These are phyloP conservation scores for Cerrena zonata DNA, from an alignment of 1,284 basidiomycete genomes.

Conservation along the genomic window DNA sequence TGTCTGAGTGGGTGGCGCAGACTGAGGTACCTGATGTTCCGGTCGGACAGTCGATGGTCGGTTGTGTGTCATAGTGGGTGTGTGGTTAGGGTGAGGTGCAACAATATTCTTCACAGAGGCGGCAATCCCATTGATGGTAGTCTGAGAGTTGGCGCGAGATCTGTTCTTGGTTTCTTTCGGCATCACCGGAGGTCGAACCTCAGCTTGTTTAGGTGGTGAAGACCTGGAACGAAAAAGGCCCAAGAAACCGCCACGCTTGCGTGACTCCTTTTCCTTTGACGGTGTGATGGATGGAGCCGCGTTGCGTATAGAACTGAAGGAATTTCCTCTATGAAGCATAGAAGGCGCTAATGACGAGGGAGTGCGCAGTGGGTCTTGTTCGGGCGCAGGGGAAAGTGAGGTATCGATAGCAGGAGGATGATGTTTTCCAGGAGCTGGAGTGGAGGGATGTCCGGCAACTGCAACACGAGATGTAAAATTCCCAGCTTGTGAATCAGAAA, in stretches of 20 bases:
- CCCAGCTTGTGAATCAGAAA: conserved; percentile 24
- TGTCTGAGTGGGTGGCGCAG: neutral
- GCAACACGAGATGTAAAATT: conserved; percentile 12
- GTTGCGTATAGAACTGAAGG: conserved; percentile 8
- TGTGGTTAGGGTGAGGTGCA: conserved; percentile 13
- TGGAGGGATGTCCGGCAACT: conserved; percentile 17
- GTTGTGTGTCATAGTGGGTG: neutral
- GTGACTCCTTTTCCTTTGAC: conserved; percentile 19
- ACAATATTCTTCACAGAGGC: conserved; percentile 18
- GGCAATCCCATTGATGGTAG: conserved; percentile 17
- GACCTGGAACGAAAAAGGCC: conserved; percentile 35
- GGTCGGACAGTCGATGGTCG: neutral
- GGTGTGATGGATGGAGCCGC: conserved; percentile 12
- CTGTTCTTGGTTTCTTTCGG: conserved; percentile 16
- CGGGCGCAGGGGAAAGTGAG: conserved; percentile 14
- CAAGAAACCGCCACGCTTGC: conserved; percentile 31
- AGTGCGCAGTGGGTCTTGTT: conserved; percentile 24
- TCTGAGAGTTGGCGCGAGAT: conserved; percentile 23
- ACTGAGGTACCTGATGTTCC: neutral
- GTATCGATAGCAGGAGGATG: conserved; percentile 1
- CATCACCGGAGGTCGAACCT: conserved; percentile 17
- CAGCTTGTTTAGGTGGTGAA: conserved; percentile 27
- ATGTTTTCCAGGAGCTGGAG: conserved; percentile 15
- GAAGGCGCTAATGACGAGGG: conserved; percentile 28
- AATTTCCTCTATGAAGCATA: conserved; percentile 16